These are phyloP conservation scores for Gyromitra esculenta DNA, from an alignment of 2,329 filamentous ascomycete species.

Conservation along the genomic window DNA sequence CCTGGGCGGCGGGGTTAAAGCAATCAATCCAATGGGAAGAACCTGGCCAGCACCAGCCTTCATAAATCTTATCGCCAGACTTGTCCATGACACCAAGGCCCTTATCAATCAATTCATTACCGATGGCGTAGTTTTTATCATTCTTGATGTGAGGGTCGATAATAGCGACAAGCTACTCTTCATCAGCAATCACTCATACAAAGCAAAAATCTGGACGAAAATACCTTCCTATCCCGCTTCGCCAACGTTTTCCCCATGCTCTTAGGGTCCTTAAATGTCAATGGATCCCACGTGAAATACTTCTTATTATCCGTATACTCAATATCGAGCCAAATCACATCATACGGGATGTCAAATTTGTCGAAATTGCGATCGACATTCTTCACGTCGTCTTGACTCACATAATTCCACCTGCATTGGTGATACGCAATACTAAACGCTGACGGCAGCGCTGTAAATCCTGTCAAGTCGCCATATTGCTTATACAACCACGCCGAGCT, in stretches of 20 bases:
- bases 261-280: constrained; percentile 86
- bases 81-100: constrained; percentile 89
- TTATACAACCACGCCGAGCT: constrained; percentile 82
- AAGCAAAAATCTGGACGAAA: constrained; percentile 1
- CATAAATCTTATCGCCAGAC: constrained; percentile 79
- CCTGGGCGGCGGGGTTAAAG: constrained; percentile 89
- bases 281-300: constrained; percentile 96
- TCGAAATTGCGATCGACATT: constrained; percentile 97
- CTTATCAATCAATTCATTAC: constrained; percentile 83
- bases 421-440: constrained; percentile 94
- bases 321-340: constrained; percentile 98
- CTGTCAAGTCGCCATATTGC: constrained; percentile 88
- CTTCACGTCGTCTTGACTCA: constrained; percentile 94
- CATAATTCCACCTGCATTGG: constrained; percentile 98
- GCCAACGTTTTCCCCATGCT: constrained; percentile 90
- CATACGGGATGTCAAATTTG: constrained; percentile 93
- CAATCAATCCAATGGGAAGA: constrained; percentile 96
- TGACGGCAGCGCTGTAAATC: constrained; percentile 88
- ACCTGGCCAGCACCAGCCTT: constrained; percentile 99
- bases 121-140: constrained; percentile 76
- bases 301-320: constrained; percentile 97
- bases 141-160: constrained; percentile 99
- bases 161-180: constrained; percentile 76
- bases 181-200: constrained; percentile 29
- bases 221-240: constrained; percentile 77